Evolutionary conservation across 495 filamentous ascomycete species (phyloP).

Genomic region (Daldinia concentrica): DNA sequence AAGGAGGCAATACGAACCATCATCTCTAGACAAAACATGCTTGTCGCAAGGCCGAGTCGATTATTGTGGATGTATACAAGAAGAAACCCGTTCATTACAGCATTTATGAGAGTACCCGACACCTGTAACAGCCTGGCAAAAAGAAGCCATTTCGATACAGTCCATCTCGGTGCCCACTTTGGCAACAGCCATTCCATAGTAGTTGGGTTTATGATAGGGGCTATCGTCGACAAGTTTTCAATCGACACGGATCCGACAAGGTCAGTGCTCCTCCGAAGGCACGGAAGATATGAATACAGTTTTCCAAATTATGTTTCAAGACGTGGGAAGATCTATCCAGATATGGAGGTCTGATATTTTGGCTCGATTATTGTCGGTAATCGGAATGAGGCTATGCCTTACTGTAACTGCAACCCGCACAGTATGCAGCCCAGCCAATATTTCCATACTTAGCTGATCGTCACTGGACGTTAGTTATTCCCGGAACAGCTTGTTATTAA

Average conservation of each 20-base stretch:
- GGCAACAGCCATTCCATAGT: slow-evolving; percentile 46
- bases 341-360: slow-evolving; percentile 14
- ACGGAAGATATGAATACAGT: slow-evolving; percentile 11
- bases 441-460: slow-evolving; percentile 18
- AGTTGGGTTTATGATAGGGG: slow-evolving; percentile 15
- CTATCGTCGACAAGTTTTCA: slow-evolving; percentile 11
- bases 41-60: slow-evolving; percentile 38
- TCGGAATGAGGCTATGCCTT: slow-evolving; percentile 37
- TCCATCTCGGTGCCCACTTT: slow-evolving; percentile 29
- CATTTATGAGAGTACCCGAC: slow-evolving; percentile 39
- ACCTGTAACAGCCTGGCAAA: slow-evolving; percentile 48
- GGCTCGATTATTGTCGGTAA: slow-evolving; percentile 18
- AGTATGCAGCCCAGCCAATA: slow-evolving; percentile 37
- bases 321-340: slow-evolving; percentile 7
- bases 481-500: slow-evolving; percentile 24
- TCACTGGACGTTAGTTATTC: slow-evolving; percentile 26
- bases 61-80: slow-evolving; percentile 44
- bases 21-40: slow-evolving; percentile 49
- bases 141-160: slow-evolving; percentile 47
- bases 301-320: slow-evolving; percentile 32
- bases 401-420: slow-evolving; percentile 31
- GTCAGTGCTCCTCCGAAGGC: slow-evolving; percentile 9
- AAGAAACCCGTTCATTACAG: slow-evolving; percentile 51
- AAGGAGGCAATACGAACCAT: slow-evolving; percentile 45
- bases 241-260: slow-evolving; percentile 21